Evolutionary conservation across 257 asterid genomes (phyloP).

Genomic region (Craterostigma plantagineum): DNA sequence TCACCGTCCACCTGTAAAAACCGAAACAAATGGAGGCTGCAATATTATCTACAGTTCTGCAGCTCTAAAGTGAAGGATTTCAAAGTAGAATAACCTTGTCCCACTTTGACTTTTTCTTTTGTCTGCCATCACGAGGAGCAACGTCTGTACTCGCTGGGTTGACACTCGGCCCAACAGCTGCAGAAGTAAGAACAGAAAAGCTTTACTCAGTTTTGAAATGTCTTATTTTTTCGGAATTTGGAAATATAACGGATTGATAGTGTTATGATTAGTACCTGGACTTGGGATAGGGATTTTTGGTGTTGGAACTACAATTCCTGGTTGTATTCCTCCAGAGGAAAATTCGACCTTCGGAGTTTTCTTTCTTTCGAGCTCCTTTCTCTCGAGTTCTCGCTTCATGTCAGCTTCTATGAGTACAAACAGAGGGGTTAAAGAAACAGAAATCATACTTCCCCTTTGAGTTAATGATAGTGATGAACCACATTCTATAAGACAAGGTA

Average conservation of each 20-base stretch:
- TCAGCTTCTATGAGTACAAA: slow-evolving; percentile 47
- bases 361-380: slow-evolving; percentile 87
- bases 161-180: slow-evolving; percentile 12
- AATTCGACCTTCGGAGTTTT: slow-evolving; percentile 67
- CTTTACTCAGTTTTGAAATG: slow-evolving; percentile 1
- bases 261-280: slow-evolving; percentile 29
- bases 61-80: slow-evolving; percentile 3
- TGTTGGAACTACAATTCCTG: slow-evolving; percentile 41
- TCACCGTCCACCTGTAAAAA: slow-evolving; percentile 65
- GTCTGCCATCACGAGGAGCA: slow-evolving; percentile 63
- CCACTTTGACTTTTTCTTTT: slow-evolving; percentile 93
- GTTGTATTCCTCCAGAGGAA: slow-evolving; percentile 63
- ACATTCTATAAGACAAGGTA: too few species aligned
- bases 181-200: slow-evolving; percentile 17
- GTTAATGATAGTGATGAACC: too few species aligned
- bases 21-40: slow-evolving; percentile 6
- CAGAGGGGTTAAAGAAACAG: not conserved
- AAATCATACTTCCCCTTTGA: too few species aligned
- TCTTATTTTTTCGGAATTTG: not conserved
- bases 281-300: slow-evolving; percentile 46
- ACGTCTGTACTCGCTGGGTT: too few species aligned
- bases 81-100: slow-evolving; percentile 51
- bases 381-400: slow-evolving; percentile 69
- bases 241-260: not conserved
- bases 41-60: slow-evolving; percentile 1